Base-by-base conservation (phyloP, 768 basidiomycete species). In the Saitozyma sp. region DNA sequence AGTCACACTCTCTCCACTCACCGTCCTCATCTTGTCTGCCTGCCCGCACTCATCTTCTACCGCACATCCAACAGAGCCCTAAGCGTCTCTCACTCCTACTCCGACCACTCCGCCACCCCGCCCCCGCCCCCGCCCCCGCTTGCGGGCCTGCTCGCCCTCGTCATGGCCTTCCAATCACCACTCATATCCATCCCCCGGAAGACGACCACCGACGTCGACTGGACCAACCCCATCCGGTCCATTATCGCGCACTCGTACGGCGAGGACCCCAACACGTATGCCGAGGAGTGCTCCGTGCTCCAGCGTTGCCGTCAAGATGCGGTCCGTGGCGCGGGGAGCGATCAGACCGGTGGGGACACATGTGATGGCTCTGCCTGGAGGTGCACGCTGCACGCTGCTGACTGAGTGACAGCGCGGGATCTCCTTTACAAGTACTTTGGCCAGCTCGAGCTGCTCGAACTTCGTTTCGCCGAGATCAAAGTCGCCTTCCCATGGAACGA, bases 391-490 rank as follows among this genome's bases (percentile, higher is more conserved):
- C 14, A 2, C 19, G 46, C 46, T 6, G 14, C 19, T 14, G 14
- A 14, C 14, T 19, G 2, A 5, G 10, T 66, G 8, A 53, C 75
- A 88, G 94, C 89, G 11, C 85, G 94, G 54, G 95, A 98, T 82
- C 84, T 98, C 19, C 84, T 99, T 50, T 97, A 95, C 88, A 97
- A 96, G 81, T 99, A 99, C 82, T 99, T 98, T 82, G 95, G 96
- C 42, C 96, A 99, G 79, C 87, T 99, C 50, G 96, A 99, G 75
- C 86, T 98, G 6, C 87, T 99, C 46, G 96, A 99, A 77, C 85
- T 99, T 56, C 87, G 96, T 43, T 99, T 99, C 82, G 87, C 95
- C 9, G 95, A 98, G 78, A 92, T 98, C 66, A 86, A 91, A 69
- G 93, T 97, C 80, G 89, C 90, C 66, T 99, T 98, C 75, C 88